Percentiles rank a stretch among this genome's conserved stretches.
Evolutionary conservation across 2,329 filamentous ascomycete species (phyloP).

Genomic region (Helotiales sp.): DNA sequence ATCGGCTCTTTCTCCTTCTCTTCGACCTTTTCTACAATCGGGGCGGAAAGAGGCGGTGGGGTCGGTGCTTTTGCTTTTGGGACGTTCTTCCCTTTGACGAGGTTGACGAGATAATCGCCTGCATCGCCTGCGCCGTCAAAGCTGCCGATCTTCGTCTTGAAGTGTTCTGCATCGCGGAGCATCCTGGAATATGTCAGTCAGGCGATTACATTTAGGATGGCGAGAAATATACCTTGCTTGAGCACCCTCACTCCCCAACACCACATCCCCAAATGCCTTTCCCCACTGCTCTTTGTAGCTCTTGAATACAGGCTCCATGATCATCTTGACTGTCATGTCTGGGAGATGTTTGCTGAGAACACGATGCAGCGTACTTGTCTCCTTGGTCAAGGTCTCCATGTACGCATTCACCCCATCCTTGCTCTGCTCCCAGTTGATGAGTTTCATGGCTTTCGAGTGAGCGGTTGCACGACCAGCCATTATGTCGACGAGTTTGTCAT

Average conservation of each 20-base stretch:
- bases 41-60: not conserved
- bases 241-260: slow-evolving; percentile 61
- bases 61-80: slow-evolving; percentile 20
- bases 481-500: slow-evolving; percentile 76
- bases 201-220: not conserved
- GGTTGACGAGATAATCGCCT: slow-evolving; percentile 69
- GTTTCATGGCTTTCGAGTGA: slow-evolving; percentile 67
- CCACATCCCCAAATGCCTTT: slow-evolving; percentile 64
- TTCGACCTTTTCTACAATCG: not conserved
- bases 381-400: slow-evolving; percentile 74
- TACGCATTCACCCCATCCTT: slow-evolving; percentile 56
- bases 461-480: slow-evolving; percentile 67
- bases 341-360: slow-evolving; percentile 71
- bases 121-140: slow-evolving; percentile 72
- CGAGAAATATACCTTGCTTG: slow-evolving; percentile 60
- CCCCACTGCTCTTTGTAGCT: slow-evolving; percentile 70
- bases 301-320: slow-evolving; percentile 72
- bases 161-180: slow-evolving; percentile 66
- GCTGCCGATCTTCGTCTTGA: slow-evolving; percentile 64
- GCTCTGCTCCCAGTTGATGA: slow-evolving; percentile 65
- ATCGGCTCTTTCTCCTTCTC: not conserved
- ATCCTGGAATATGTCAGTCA: slow-evolving; percentile 51
- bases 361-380: slow-evolving; percentile 71
- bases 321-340: slow-evolving; percentile 66
- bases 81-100: slow-evolving; percentile 61